Conservation (phyloP, 1,284 basidiomycete genomes). For the Marasmius tenuissimus region DNA sequence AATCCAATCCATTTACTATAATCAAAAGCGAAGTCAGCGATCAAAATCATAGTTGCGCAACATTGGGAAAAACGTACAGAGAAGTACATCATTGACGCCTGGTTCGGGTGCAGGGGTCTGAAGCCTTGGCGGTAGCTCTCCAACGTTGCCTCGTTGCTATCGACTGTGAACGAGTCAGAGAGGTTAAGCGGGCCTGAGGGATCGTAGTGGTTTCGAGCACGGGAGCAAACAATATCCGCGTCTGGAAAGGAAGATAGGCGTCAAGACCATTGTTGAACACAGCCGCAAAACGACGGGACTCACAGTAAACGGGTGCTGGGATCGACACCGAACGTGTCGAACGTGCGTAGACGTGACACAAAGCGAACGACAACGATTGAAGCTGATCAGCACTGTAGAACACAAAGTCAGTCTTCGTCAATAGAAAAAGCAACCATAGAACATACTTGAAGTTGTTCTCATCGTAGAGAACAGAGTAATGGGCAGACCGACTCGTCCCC, state of each 20-base stretch:
- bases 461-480: constrained; percentile 48
- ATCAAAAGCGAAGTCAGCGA: too few relatives aligned
- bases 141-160: constrained; percentile 1
- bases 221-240: constrained; percentile 80
- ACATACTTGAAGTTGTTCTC: background rate
- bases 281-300: constrained; percentile 23
- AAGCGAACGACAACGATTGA: constrained; percentile 70
- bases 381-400: constrained; percentile 57
- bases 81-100: constrained; percentile 11
- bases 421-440: background rate
- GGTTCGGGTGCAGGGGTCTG: background rate
- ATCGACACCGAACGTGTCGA: constrained; percentile 84
- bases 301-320: constrained; percentile 82
- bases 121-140: constrained; percentile 7
- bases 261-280: constrained; percentile 58
- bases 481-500: constrained; percentile 65
- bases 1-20: background rate
- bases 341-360: constrained; percentile 82
- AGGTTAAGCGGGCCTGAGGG: constrained; percentile 72
- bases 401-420: constrained; percentile 34
- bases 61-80: constrained; percentile 1
- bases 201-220: constrained; percentile 80
- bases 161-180: background rate
- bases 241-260: constrained; percentile 50
- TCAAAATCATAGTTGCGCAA: background rate